A percentile compares a stretch with the other conserved stretches of the same genome.
Conservation (phyloP, 345 rosid genomes). For the Balakata baccata region DNA sequence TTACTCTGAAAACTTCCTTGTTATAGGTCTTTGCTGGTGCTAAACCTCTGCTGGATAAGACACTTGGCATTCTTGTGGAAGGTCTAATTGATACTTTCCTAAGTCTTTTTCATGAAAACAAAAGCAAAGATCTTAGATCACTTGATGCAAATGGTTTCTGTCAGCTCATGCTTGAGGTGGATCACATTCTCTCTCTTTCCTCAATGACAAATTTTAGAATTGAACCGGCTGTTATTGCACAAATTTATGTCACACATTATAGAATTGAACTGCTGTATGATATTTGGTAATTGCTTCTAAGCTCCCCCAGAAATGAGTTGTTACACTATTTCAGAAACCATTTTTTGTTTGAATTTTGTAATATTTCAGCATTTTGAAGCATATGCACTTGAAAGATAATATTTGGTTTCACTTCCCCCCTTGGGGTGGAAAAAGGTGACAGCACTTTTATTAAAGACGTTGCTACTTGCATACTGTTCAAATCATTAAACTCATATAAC, state of each 20-base stretch:
- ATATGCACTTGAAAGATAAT: neutral
- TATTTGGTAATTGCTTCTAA: neutral
- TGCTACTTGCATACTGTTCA: slow-evolving; percentile 4
- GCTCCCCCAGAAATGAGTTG: neutral
- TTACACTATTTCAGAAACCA: neutral
- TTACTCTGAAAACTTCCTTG: neutral
- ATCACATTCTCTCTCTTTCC: slow-evolving; percentile 11
- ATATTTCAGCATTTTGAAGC: neutral
- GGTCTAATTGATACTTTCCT: slow-evolving; percentile 90
- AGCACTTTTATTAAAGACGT: neutral
- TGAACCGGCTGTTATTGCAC: neutral
- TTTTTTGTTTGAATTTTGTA: neutral
- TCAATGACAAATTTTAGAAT: neutral
- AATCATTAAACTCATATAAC: neutral
- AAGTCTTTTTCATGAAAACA: slow-evolving; percentile 72
- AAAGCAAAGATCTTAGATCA: slow-evolving; percentile 55
- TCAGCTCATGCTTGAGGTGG: slow-evolving; percentile 97
- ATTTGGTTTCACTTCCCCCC: neutral
- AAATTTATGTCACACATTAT: neutral
- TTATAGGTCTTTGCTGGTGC: slow-evolving; percentile 89
- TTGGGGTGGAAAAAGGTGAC: neutral
- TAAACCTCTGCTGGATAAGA: slow-evolving; percentile 87
- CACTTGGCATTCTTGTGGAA: slow-evolving; percentile 88
- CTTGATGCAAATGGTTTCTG: slow-evolving; percentile 95
- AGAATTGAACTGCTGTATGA: neutral